A percentile compares a stretch with the other conserved stretches of the same genome.
These are phyloP conservation scores for Euphorbia pulcherrima DNA, from an alignment of 345 rosid genomes.

Conservation along the genomic window DNA sequence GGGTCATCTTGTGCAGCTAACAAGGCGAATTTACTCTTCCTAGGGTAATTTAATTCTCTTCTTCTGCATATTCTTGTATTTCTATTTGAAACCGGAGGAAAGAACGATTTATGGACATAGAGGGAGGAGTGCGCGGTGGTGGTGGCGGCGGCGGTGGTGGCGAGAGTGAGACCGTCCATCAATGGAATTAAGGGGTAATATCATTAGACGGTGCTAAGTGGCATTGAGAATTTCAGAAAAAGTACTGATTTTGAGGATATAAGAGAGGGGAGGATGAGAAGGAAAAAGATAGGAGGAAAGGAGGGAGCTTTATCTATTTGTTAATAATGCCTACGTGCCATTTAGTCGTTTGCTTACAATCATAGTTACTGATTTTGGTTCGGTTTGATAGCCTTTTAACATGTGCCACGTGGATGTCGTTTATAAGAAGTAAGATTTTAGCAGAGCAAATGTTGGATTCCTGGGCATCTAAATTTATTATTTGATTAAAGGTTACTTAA, in stretches of 20 bases:
- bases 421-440: too few species aligned
- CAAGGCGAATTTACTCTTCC: slow-evolving; percentile 34
- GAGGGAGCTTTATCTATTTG: slow-evolving; percentile 11
- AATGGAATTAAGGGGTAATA: slow-evolving; percentile 8
- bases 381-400: not conserved
- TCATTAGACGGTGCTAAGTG: slow-evolving; percentile 16
- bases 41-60: slow-evolving; percentile 19
- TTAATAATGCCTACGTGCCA: slow-evolving; percentile 1
- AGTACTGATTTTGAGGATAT: not conserved
- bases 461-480: too few species aligned
- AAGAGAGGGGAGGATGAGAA: not conserved
- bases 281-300: not conserved
- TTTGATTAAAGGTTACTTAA: too few species aligned
- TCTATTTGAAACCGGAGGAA: slow-evolving; percentile 18
- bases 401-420: slow-evolving; percentile 14
- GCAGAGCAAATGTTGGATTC: too few species aligned
- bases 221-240: not conserved
- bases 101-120: slow-evolving; percentile 18
- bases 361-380: not conserved
- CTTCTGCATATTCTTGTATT: slow-evolving; percentile 19
- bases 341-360: not conserved
- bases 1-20: slow-evolving; percentile 53
- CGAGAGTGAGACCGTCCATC: slow-evolving; percentile 57
- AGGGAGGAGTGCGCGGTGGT: slow-evolving; percentile 16
- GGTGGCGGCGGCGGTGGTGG: slow-evolving; percentile 35